Evolutionary conservation across 345 rosid species (phyloP).

Genomic region (Eucalyptus viminalis): DNA sequence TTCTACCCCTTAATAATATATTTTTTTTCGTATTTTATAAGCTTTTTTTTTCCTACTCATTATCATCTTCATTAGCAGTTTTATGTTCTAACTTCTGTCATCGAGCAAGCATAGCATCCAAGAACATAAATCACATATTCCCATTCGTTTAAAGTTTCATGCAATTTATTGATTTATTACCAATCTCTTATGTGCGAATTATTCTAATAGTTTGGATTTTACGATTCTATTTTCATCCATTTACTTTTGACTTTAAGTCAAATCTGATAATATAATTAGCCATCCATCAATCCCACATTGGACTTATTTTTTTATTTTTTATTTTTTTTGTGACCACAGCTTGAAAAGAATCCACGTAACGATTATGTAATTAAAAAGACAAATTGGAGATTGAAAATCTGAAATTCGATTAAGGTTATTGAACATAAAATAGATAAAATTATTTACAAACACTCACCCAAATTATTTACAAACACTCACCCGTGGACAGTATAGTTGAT

Average conservation of each 20-base stretch:
- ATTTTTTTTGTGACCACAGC: neutral
- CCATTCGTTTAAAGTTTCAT: neutral
- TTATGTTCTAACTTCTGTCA: neutral
- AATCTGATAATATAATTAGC: neutral
- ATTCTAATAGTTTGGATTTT: neutral
- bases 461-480: neutral
- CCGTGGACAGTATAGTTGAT: no score
- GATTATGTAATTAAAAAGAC: neutral
- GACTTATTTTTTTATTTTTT: neutral
- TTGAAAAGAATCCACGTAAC: neutral
- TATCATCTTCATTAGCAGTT: neutral
- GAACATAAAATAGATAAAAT: neutral
- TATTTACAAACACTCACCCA: neutral
- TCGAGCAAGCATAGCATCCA: neutral
- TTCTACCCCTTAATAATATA: neutral
- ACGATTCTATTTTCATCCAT: neutral
- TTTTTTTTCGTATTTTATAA: neutral
- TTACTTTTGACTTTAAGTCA: neutral
- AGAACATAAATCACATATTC: neutral
- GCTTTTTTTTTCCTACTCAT: neutral
- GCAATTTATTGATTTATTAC: neutral
- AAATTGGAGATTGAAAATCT: neutral
- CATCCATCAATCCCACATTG: neutral
- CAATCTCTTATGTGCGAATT: neutral
- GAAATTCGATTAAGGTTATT: neutral